Base-by-base conservation (phyloP, 306 rosid species). In the Acacia melanoxylon region DNA sequence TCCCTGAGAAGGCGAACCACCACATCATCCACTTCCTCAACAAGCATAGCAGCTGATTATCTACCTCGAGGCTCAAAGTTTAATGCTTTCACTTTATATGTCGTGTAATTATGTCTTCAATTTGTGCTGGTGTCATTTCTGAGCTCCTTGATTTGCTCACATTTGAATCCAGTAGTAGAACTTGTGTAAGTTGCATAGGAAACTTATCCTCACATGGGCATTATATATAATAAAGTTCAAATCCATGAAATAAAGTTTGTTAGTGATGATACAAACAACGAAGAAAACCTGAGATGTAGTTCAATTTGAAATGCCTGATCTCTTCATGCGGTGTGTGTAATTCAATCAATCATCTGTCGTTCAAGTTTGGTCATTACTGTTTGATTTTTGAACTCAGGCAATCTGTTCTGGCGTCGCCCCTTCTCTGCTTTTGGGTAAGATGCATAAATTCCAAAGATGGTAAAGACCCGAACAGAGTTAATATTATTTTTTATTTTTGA, bases 1-100 rank as follows among this genome's bases (percentile, higher is more conserved):
- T 83, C 48, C 91, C 90, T 6, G 83, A 90, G 69, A 79, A 88
- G 78, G 79, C 89, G 58, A 90, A 90, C 85, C 82, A 87, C 70
- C 88, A 87, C 68, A 79, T 92, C 62, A 68, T 90, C 73, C 54
- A 78, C 44, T 87, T 90, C 87, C 87, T 90, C 24, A 79, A 76
- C 79, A 88, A 87, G 31, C 91, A 83, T 48, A 77, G 78, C 20
- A 48, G 37, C 85, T 86, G 85, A 88, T 25, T 29, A 37, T 70
- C 41, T 20, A 25, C 9, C 15, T 33, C 0, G 68, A 56, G 48
- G 83, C 45, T 42, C 7, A 40, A 68, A 74, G 56, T n/a, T 40
- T 35, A 65, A 37, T 74, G 68, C 74, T 31, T 72, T 19, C 54
- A 33, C 59, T 75, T 74, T 71, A 37, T 40, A 8, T 65, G 41